Evolutionary conservation across 768 basidiomycete species (phyloP).

Genomic region (Amanita phalloides): DNA sequence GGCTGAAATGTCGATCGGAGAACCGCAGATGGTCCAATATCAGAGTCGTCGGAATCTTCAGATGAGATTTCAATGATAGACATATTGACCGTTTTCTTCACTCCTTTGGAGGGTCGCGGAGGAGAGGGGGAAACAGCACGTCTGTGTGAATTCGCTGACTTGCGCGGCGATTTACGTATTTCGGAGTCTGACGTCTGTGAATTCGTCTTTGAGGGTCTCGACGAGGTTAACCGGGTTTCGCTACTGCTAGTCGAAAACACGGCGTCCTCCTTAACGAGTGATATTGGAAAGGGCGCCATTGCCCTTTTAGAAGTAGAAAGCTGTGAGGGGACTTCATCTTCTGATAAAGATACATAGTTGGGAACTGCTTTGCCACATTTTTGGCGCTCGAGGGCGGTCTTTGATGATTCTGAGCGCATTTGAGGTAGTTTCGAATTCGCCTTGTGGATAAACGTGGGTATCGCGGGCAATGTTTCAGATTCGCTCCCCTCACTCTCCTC

Average conservation of each 20-base stretch:
- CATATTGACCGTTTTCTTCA: neutral
- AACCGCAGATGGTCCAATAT: neutral
- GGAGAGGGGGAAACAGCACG: slow-evolving; percentile 1
- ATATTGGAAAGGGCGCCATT: neutral
- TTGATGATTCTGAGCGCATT: neutral
- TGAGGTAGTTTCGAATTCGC: neutral
- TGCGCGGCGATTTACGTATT: neutral
- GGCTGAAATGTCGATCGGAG: neutral
- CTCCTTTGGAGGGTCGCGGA: neutral
- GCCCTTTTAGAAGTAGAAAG: neutral
- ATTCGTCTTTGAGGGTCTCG: neutral
- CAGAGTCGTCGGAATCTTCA: neutral
- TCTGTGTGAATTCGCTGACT: neutral
- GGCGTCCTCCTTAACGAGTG: neutral
- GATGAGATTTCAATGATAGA: slow-evolving; percentile 6
- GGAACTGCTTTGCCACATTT: neutral
- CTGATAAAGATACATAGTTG: neutral
- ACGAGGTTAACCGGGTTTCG: neutral
- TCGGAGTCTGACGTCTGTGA: neutral
- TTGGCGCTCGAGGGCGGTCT: neutral
- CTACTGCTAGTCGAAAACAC: neutral
- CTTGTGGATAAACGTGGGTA: neutral
- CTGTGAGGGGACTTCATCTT: neutral
- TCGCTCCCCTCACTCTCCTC: slow-evolving; percentile 1
- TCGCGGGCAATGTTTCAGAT: neutral